These are phyloP conservation scores for Stenogyne calaminthoides DNA, from an alignment of 305 asterid species.

Conservation along the genomic window DNA sequence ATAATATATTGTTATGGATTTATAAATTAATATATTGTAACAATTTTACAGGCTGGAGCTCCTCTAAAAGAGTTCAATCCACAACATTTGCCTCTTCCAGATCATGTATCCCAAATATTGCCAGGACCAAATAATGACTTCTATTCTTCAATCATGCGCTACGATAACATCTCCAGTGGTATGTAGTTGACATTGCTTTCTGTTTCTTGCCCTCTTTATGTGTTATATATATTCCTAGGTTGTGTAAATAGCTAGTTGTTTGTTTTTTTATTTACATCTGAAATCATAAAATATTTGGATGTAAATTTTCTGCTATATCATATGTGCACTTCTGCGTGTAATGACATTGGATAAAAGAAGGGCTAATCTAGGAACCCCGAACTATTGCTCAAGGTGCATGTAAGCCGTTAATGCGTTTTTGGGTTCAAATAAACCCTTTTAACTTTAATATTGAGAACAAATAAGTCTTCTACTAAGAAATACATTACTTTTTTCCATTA, in stretches of 20 bases:
- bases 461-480: neutral
- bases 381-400: neutral
- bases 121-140: conserved; percentile 93
- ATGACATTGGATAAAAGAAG: neutral
- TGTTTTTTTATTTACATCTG: neutral
- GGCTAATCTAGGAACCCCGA: too few species aligned
- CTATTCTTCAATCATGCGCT: conserved; percentile 81
- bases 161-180: conserved; percentile 92
- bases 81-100: conserved; percentile 76
- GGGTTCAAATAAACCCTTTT: neutral
- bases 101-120: conserved; percentile 79
- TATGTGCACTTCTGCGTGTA: conserved; percentile 3
- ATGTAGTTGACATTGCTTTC: conserved; percentile 30
- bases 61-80: conserved; percentile 72
- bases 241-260: conserved; percentile 11
- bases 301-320: neutral
- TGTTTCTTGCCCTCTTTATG: conserved; percentile 10
- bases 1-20: neutral
- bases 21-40: conserved; percentile 9
- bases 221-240: neutral
- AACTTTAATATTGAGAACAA: neutral
- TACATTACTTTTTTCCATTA: neutral
- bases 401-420: neutral
- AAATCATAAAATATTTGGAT: neutral
- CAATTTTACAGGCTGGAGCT: conserved; percentile 55